Evolutionary conservation across 352 stramenopile genomes (phyloP).

Genomic region (Pythium oligandrum): DNA sequence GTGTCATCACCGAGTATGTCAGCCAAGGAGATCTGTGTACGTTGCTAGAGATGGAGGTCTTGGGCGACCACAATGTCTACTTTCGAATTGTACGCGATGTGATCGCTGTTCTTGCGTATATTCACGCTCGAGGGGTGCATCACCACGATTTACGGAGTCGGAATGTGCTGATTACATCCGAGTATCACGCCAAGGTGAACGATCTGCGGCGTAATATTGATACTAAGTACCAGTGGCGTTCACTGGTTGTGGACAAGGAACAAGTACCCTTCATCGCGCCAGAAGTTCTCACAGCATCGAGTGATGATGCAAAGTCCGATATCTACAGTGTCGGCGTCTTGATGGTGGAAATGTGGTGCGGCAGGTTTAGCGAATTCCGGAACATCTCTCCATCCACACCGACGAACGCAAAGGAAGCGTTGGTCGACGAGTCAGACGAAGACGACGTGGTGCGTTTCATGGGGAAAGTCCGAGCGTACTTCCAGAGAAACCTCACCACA

Average conservation of each 20-base stretch:
- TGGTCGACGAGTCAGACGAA: too few relatives aligned
- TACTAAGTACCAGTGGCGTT: slow-evolving; percentile 20
- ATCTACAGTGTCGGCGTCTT: slow-evolving; percentile 60
- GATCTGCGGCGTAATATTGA: slow-evolving; percentile 41
- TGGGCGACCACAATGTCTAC: slow-evolving; percentile 19
- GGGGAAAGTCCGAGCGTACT: too few relatives aligned
- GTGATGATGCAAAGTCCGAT: slow-evolving; percentile 25
- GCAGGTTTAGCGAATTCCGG: slow-evolving; percentile 5
- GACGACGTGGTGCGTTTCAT: too few relatives aligned
- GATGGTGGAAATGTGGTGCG: slow-evolving; percentile 54
- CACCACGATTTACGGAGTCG: slow-evolving; percentile 64
- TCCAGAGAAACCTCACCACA: too few relatives aligned
- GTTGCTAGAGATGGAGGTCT: slow-evolving; percentile 45
- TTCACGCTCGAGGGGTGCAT: slow-evolving; percentile 42
- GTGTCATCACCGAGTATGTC: slow-evolving; percentile 67
- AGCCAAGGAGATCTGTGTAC: slow-evolving; percentile 46
- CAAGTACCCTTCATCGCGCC: slow-evolving; percentile 39
- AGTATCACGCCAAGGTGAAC: slow-evolving; percentile 54
- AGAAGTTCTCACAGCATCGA: slow-evolving; percentile 34
- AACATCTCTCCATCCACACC: too few relatives aligned
- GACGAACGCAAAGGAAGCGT: too few relatives aligned
- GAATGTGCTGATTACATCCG: slow-evolving; percentile 59
- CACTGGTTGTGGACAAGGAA: slow-evolving; percentile 12
- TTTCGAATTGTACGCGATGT: slow-evolving; percentile 61
- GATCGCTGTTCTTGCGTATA: slow-evolving; percentile 41